A percentile compares a stretch with the other conserved stretches of the same genome.
phyloP scores from a whole-genome alignment of 2,329 filamentous ascomycete genomes.

The Diaporthe ilicicola region DNA sequence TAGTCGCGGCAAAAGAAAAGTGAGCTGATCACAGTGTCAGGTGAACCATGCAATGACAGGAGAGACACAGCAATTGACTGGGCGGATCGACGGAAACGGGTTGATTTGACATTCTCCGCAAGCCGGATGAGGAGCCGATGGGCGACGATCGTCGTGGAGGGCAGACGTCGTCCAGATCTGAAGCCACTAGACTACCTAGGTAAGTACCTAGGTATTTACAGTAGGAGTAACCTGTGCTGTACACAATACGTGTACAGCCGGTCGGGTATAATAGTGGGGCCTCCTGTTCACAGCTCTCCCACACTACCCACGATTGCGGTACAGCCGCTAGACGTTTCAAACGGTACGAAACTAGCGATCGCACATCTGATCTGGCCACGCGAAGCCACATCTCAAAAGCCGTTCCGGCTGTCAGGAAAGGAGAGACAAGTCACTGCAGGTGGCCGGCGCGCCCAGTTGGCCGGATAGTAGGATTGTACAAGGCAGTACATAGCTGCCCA shows the following conservation, averaged over 20 bases:
- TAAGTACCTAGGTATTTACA: neutral
- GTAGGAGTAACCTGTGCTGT: too few species aligned
- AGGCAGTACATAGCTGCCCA: neutral
- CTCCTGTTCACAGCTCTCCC: too few species aligned
- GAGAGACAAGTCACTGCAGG: neutral
- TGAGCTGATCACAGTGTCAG: constrained; percentile 15
- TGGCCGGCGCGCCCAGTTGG: neutral
- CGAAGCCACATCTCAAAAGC: constrained; percentile 14
- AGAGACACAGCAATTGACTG: neutral
- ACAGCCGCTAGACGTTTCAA: too few species aligned
- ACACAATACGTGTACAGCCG: too few species aligned
- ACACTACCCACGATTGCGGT: too few species aligned
- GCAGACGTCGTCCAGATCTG: constrained; percentile 20
- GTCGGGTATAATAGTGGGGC: constrained; percentile 11
- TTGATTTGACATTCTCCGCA: neutral
- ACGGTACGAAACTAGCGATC: neutral
- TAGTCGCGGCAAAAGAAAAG: neutral
- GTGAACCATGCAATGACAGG: constrained; percentile 6
- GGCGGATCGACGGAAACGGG: neutral
- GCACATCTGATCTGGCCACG: neutral
- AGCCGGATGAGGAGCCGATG: constrained; percentile 4
- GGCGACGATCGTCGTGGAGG: constrained; percentile 28
- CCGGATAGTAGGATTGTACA: neutral
- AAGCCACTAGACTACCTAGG: neutral
- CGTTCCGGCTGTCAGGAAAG: constrained; percentile 13